phyloP scores from a whole-genome alignment of 139 green algal genomes.

The Eudorina sp. region DNA sequence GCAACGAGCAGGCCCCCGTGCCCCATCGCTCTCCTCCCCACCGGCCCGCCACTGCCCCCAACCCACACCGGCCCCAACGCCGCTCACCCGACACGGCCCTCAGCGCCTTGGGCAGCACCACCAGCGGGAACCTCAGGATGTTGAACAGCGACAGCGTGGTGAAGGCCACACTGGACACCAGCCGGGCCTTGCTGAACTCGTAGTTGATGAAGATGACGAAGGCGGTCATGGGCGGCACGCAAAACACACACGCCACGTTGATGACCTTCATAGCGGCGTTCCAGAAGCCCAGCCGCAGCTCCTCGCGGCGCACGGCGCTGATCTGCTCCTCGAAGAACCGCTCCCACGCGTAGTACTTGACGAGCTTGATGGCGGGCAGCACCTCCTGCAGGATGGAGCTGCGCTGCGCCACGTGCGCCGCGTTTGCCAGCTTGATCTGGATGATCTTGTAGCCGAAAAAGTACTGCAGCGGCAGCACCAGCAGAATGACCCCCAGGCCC shows the following conservation, averaged over 20 bases:
- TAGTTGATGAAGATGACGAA: slow-evolving; percentile 72
- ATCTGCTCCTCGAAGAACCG: slow-evolving; percentile 67
- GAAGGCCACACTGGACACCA: slow-evolving; percentile 70
- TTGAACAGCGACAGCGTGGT: slow-evolving; percentile 85
- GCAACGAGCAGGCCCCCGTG: too few relatives aligned
- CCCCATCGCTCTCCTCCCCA: too few relatives aligned
- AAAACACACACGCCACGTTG: slow-evolving; percentile 73
- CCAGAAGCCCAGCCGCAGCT: slow-evolving; percentile 55
- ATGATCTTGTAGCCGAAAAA: slow-evolving; percentile 76
- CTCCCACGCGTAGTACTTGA: slow-evolving; percentile 80
- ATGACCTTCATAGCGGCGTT: slow-evolving; percentile 75
- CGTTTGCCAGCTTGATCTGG: slow-evolving; percentile 69
- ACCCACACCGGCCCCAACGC: too few relatives aligned
- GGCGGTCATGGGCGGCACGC: slow-evolving; percentile 61
- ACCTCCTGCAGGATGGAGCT: slow-evolving; percentile 71
- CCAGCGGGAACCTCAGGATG: slow-evolving; percentile 84
- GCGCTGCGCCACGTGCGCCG: slow-evolving; percentile 53
- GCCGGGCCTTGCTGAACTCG: slow-evolving; percentile 58
- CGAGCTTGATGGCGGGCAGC: slow-evolving; percentile 76
- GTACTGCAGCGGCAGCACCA: slow-evolving; percentile 67
- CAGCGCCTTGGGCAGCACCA: slow-evolving; percentile 82
- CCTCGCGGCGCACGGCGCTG: slow-evolving; percentile 49
- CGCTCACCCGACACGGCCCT: slow-evolving; percentile 62
- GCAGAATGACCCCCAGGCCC: slow-evolving; percentile 40
- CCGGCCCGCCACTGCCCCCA: too few relatives aligned